Evolutionary conservation across 495 filamentous ascomycete genomes (phyloP).

Genomic region (Pyrenula aspistea): DNA sequence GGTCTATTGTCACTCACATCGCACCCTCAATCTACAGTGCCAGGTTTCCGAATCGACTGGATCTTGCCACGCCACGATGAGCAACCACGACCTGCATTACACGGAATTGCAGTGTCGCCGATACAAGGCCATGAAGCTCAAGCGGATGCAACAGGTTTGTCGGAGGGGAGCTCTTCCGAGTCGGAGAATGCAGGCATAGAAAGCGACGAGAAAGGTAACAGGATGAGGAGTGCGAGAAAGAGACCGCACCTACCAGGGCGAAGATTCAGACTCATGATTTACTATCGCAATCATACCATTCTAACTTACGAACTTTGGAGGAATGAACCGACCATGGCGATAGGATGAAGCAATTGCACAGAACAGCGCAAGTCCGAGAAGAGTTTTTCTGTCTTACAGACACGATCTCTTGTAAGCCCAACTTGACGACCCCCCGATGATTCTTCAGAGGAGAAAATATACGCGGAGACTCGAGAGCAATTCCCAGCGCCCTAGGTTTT

Average conservation of each 20-base stretch:
- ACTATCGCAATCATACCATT: constrained; percentile 64
- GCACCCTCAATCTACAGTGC: constrained; percentile 19
- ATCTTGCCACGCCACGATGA: constrained; percentile 36
- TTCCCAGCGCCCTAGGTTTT: no score
- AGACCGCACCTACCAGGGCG: constrained; percentile 28
- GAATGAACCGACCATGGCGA: constrained; percentile 14
- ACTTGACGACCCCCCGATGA: no score
- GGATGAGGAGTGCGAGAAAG: constrained; percentile 18
- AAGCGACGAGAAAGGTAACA: constrained; percentile 1
- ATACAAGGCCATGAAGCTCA: constrained; percentile 38
- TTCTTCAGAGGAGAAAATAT: no score
- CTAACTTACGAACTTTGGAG: constrained; percentile 70
- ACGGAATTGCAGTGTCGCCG: constrained; percentile 47
- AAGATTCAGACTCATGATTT: constrained; percentile 59
- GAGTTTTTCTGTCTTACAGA: no score
- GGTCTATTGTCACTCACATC: constrained; percentile 61
- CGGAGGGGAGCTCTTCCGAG: background rate
- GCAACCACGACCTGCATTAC: constrained; percentile 31
- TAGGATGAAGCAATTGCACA: background rate
- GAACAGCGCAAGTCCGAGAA: no score
- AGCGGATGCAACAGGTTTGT: background rate
- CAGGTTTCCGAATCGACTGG: constrained; percentile 40
- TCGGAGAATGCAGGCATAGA: constrained; percentile 1
- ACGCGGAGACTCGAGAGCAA: no score
- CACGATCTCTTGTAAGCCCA: no score